Conservation (phyloP, 805 yeast species). For the Sungouiella thailandica region DNA sequence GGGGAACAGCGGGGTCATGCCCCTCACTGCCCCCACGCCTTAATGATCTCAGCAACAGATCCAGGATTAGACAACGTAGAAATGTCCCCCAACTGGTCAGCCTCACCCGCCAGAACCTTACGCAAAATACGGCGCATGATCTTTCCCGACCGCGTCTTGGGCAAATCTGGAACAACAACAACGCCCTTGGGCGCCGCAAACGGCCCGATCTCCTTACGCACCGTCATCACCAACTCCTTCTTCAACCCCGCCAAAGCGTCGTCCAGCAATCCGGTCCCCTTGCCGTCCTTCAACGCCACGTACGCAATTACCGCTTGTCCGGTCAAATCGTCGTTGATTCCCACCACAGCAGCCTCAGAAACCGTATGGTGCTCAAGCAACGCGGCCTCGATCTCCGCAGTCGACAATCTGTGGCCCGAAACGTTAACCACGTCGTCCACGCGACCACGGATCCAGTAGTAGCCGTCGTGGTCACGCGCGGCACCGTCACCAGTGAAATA, state of each 20-base stretch:
- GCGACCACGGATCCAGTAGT: slow-evolving; percentile 80
- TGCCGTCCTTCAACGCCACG: slow-evolving; percentile 60
- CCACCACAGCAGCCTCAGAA: slow-evolving; percentile 80
- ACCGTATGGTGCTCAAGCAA: slow-evolving; percentile 66
- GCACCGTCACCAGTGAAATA: slow-evolving; percentile 92
- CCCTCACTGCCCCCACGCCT: too few species aligned
- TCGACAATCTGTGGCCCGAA: slow-evolving; percentile 82
- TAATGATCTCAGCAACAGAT: slow-evolving; percentile 63
- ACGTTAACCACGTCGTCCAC: slow-evolving; percentile 88
- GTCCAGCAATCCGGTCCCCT: slow-evolving; percentile 32
- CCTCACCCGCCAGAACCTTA: slow-evolving; percentile 69
- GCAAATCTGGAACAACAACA: slow-evolving; percentile 69
- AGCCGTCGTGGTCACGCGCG: slow-evolving; percentile 79
- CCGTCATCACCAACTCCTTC: slow-evolving; percentile 62
- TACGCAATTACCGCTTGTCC: slow-evolving; percentile 85
- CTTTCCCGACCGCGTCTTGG: slow-evolving; percentile 83
- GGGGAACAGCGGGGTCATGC: too few species aligned
- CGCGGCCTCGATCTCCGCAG: slow-evolving; percentile 85
- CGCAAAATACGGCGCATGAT: slow-evolving; percentile 84
- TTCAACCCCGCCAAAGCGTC: slow-evolving; percentile 51
- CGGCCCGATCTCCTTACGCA: slow-evolving; percentile 77
- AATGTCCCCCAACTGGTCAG: slow-evolving; percentile 77
- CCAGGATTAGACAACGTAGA: slow-evolving; percentile 75
- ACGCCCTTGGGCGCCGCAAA: slow-evolving; percentile 81
- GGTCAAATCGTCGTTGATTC: slow-evolving; percentile 75